Evolutionary conservation across 352 stramenopile species (phyloP), one percentile per base, ranked within the genome.

Genomic region (Blastocystis sp.): DNA sequence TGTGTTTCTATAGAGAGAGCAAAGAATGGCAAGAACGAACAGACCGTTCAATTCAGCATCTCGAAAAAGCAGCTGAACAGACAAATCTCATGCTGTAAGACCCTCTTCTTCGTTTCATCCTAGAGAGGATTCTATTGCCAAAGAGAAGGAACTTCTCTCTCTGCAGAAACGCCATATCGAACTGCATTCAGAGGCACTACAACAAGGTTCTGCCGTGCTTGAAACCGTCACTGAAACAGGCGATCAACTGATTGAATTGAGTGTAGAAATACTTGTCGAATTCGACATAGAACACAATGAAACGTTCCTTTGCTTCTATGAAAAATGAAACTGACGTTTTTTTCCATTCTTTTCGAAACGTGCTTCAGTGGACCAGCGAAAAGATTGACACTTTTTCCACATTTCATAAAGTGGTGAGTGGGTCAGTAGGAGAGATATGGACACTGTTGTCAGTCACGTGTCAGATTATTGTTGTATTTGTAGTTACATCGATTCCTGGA

Each of bases 1-100:
- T 85, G 34, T 85, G 73, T 43, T 85, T 54, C 73, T 85, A 85
- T 30, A 50, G 73, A 24, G 73, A 85, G 56, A 85, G 73, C 68
- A 30, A 30, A 37, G 73, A 85, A 53, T 85, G 73, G 73, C 73
- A 66, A 43, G 47, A 66, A 34, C 73, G 47, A 8, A 65, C 54
- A 50, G 73, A 85, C 56, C 73, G 53, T n/a, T 85, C 73, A 4
- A 41, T 85, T 8, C 73, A 47, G 13, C 13, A 66, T 6, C 50
- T 85, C 37, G 73, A 85, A 30, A 43, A 68, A 4, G 73, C 73
- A 18, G 26, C 73, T 9, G 53, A 66, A 30, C 16, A 85, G 24
- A 43, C 73, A 20, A 2, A 34, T 0, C 37, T 85, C 20, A 20
- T 85, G 73, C 68, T 41, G 3, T 30, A 1, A 6, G 20, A 13